Evolutionary conservation across 2,329 filamentous ascomycete genomes (phyloP).

Genomic region (Harringtonia lauricola): DNA sequence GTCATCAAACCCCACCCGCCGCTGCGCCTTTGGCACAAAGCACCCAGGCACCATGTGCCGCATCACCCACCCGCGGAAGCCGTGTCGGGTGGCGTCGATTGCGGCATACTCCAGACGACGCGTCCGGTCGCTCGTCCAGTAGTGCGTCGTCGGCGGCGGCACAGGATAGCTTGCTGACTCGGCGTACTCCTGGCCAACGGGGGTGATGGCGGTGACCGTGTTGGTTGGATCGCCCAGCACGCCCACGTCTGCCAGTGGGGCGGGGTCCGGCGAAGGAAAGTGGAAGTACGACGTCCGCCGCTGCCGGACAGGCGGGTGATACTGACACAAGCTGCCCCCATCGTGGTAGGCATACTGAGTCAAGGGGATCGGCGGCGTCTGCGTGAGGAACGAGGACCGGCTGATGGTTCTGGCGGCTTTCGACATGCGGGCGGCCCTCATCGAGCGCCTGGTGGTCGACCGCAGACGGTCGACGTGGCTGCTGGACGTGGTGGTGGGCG

Average conservation of each 20-base stretch:
- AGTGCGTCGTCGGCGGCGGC: slow-evolving; percentile 50
- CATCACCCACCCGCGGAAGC: slow-evolving; percentile 49
- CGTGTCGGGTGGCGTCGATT: slow-evolving; percentile 50
- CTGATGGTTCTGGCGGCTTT: too few relatives aligned
- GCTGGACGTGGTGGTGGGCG: too few relatives aligned
- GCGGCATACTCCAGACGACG: slow-evolving; percentile 54
- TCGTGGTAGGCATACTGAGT: slow-evolving; percentile 6
- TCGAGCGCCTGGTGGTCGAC: too few relatives aligned
- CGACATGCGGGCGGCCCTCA: too few relatives aligned
- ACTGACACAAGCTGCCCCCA: slow-evolving; percentile 7
- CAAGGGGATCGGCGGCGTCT: not conserved
- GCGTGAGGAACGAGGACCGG: too few relatives aligned
- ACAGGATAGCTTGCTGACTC: slow-evolving; percentile 22
- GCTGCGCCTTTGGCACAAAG: slow-evolving; percentile 38
- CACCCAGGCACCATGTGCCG: slow-evolving; percentile 49
- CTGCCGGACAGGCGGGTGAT: slow-evolving; percentile 12
- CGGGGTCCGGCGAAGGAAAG: slow-evolving; percentile 23
- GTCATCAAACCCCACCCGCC: slow-evolving; percentile 46
- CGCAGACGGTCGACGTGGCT: too few relatives aligned
- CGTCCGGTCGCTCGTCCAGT: slow-evolving; percentile 56
- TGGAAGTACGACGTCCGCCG: slow-evolving; percentile 30
- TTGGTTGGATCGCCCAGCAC: slow-evolving; percentile 2
- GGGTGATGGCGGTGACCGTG: not conserved
- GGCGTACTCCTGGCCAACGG: not conserved
- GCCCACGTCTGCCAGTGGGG: not conserved